Conservation (phyloP, 352 stramenopile genomes). For the Phytophthora chlamydospora region DNA sequence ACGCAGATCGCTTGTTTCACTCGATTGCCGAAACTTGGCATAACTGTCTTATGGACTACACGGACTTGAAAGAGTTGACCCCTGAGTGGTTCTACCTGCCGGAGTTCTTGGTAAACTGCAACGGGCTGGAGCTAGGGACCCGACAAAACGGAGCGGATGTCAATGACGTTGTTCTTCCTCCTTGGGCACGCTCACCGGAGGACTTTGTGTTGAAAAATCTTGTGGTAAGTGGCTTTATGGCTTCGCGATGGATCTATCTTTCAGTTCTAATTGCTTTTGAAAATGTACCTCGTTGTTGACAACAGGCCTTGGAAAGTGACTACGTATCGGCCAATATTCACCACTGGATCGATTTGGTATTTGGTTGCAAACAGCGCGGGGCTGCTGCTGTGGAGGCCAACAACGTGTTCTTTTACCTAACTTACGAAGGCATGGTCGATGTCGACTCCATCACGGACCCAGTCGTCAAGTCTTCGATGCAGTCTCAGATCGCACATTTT, state of each 20-base stretch:
- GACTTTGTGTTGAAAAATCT: conserved; percentile 90
- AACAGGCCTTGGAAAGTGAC: conserved; percentile 83
- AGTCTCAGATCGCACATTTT: conserved; percentile 98
- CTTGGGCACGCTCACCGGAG: conserved; percentile 82
- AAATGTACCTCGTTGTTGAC: background rate
- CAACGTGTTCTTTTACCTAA: conserved; percentile 99
- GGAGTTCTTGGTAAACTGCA: conserved; percentile 91
- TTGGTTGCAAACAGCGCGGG: conserved; percentile 77
- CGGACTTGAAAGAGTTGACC: conserved; percentile 94
- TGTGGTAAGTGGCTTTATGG: conserved; percentile 46
- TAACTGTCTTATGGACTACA: conserved; percentile 90
- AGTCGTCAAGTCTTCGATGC: conserved; percentile 92
- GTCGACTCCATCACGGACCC: conserved; percentile 95
- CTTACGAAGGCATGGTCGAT: conserved; percentile 98
- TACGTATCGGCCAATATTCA: conserved; percentile 86
- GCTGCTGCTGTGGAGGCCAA: conserved; percentile 90
- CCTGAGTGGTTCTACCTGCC: conserved; percentile 95
- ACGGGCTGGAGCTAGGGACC: conserved; percentile 80
- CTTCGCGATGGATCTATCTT: background rate
- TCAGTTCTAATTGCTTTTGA: background rate
- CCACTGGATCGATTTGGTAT: conserved; percentile 91
- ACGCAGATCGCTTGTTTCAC: conserved; percentile 93
- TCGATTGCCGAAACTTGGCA: conserved; percentile 90
- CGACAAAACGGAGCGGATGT: conserved; percentile 86
- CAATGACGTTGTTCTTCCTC: conserved; percentile 94